These are phyloP conservation scores for Peziza echinospora DNA, from an alignment of 495 filamentous ascomycete genomes.

Conservation along the genomic window DNA sequence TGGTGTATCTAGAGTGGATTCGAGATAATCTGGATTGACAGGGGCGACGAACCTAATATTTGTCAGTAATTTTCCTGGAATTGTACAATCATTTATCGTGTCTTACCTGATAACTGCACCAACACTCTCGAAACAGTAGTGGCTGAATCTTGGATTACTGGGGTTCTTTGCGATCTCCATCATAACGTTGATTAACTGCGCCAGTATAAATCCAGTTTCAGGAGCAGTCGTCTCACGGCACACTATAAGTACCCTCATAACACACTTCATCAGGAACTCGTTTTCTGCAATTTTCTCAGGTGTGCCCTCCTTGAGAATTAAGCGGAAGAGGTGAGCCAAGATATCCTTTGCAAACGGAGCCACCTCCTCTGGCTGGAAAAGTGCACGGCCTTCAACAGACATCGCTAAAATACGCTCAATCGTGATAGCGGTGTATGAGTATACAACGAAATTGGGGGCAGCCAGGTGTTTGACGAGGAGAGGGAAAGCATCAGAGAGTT, in stretches of 20 bases:
- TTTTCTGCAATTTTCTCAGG: slow-evolving; percentile 95
- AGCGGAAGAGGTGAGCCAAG: slow-evolving; percentile 70
- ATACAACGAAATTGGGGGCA: slow-evolving; percentile 77
- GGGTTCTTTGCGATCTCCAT: slow-evolving; percentile 76
- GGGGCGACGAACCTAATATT: slow-evolving; percentile 41
- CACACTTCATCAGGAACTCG: slow-evolving; percentile 93
- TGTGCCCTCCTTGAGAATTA: slow-evolving; percentile 56
- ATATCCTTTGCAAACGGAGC: slow-evolving; percentile 63
- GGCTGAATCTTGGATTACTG: slow-evolving; percentile 93
- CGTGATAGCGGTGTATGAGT: slow-evolving; percentile 89
- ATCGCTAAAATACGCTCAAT: slow-evolving; percentile 75
- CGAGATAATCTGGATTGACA: slow-evolving; percentile 46
- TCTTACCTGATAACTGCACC: slow-evolving; percentile 73
- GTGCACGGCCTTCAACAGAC: slow-evolving; percentile 46
- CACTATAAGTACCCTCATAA: slow-evolving; percentile 90
- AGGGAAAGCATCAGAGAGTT: slow-evolving; percentile 75
- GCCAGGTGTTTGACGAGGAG: slow-evolving; percentile 74
- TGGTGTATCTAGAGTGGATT: slow-evolving; percentile 52
- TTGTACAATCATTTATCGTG: not conserved
- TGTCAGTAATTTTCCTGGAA: slow-evolving; percentile 3
- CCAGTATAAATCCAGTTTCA: slow-evolving; percentile 49
- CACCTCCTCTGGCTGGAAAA: slow-evolving; percentile 53
- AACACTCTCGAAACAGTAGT: slow-evolving; percentile 88
- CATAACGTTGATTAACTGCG: slow-evolving; percentile 66
- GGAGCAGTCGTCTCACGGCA: slow-evolving; percentile 54